A percentile compares a stretch with the other conserved stretches of the same genome.
These are phyloP conservation scores for Sporothrix brasiliensis DNA, from an alignment of 2,329 filamentous ascomycete genomes.

Conservation along the genomic window DNA sequence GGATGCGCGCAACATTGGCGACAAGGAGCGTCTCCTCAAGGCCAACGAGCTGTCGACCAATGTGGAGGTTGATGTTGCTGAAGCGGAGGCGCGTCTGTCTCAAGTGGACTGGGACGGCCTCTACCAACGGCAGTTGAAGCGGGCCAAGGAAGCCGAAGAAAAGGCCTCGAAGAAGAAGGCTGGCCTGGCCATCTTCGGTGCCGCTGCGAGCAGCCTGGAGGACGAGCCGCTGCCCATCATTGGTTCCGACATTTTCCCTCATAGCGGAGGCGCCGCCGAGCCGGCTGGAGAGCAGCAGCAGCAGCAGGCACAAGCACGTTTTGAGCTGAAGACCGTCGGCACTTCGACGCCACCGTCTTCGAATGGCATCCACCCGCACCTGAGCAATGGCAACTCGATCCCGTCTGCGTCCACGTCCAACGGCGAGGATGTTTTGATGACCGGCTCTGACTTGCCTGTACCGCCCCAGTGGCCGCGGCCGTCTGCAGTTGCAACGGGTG, in stretches of 20 bases:
- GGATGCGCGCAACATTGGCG: constrained; percentile 80
- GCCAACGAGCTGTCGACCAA: constrained; percentile 91
- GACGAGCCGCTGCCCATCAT: constrained; percentile 22
- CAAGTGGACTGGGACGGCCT: constrained; percentile 81
- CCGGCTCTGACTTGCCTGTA: constrained; percentile 52
- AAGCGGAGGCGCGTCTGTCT: constrained; percentile 60
- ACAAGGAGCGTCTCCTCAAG: constrained; percentile 79
- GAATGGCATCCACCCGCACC: constrained; percentile 57
- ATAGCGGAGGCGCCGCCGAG: not conserved
- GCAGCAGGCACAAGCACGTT: constrained; percentile 45
- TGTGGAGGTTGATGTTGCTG: constrained; percentile 88
- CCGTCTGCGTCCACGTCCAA: constrained; percentile 44
- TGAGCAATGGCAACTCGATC: constrained; percentile 61
- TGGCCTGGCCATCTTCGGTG: constrained; percentile 57
- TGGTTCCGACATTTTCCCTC: constrained; percentile 31
- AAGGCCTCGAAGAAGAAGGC: constrained; percentile 65
- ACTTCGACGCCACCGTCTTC: constrained; percentile 42
- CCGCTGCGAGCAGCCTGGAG: constrained; percentile 21
- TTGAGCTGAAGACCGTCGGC: constrained; percentile 53
- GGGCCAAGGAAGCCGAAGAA: constrained; percentile 62
- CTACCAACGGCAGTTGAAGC: constrained; percentile 71
- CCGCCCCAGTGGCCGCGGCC: constrained; percentile 47
- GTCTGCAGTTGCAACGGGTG: constrained; percentile 45
- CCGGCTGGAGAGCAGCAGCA: constrained; percentile 45
- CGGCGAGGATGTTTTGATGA: constrained; percentile 65